phyloP scores from a whole-genome alignment of 2,329 filamentous ascomycete species.

The Fusarium multiceps region DNA sequence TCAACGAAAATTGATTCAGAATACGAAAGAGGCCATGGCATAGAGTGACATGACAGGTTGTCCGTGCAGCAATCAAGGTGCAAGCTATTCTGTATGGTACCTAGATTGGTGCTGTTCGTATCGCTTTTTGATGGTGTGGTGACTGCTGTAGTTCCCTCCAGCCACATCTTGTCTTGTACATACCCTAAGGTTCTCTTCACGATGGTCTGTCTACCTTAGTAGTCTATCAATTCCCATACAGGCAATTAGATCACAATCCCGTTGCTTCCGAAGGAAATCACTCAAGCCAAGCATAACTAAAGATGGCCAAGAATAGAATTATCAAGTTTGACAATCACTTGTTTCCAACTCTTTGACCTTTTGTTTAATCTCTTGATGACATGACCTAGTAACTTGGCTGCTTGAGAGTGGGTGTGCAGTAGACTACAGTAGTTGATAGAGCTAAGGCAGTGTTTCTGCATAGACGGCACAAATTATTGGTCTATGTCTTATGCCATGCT shows the following conservation, averaged over 20 bases:
- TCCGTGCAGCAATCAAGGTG: background rate
- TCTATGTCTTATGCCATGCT: conserved; percentile 18
- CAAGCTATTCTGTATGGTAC: conserved; percentile 11
- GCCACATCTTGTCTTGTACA: conserved; percentile 24
- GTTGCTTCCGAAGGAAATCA: conserved; percentile 9
- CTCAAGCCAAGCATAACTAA: conserved; percentile 12
- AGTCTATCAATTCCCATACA: background rate
- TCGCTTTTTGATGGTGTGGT: conserved; percentile 31
- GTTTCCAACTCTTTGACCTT: conserved; percentile 4
- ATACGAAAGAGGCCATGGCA: conserved; percentile 29
- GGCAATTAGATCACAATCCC: conserved; percentile 2
- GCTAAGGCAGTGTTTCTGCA: conserved; percentile 27
- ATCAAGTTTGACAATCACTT: conserved; percentile 1
- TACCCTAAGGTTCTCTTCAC: background rate
- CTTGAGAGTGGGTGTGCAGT: conserved; percentile 24
- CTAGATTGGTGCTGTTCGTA: conserved; percentile 34
- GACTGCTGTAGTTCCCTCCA: conserved; percentile 13
- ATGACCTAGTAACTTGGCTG: conserved; percentile 1
- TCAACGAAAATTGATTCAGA: background rate
- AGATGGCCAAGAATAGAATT: conserved; percentile 7
- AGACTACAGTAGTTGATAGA: conserved; percentile 27
- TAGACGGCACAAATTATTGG: conserved; percentile 4
- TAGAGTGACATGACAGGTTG: background rate
- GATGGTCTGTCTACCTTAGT: too few relatives aligned
- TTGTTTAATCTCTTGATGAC: background rate